Conservation (phyloP, 495 filamentous ascomycete species). For the Neurospora tetraspora region DNA sequence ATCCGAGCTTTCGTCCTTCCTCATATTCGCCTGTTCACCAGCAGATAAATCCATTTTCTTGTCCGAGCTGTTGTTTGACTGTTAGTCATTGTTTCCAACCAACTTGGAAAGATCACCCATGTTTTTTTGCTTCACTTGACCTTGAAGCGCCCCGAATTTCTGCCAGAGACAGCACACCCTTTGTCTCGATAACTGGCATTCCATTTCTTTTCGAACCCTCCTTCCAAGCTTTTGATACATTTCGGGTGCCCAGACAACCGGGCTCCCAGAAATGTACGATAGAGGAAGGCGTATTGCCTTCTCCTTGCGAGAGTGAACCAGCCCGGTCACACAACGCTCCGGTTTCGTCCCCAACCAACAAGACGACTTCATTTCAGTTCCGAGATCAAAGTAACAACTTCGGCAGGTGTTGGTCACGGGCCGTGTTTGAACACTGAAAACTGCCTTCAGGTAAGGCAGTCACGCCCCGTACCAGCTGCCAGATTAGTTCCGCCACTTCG, state of each 20-base stretch:
- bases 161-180: background rate
- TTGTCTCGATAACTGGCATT: background rate
- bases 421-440: background rate
- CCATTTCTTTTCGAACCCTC: background rate
- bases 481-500: background rate
- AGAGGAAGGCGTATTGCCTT: background rate
- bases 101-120: background rate
- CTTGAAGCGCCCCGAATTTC: background rate
- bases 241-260: background rate
- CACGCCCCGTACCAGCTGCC: background rate
- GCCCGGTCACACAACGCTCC: background rate
- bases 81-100: background rate
- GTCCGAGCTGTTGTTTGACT: background rate
- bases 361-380: background rate
- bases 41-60: background rate
- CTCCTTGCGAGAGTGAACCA: background rate
- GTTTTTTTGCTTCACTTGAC: background rate
- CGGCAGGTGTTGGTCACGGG: background rate
- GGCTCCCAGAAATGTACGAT: background rate
- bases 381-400: background rate
- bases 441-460: background rate
- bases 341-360: background rate
- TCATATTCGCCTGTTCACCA: background rate
- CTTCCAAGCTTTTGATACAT: background rate
- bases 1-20: background rate